These are phyloP conservation scores for Aaosphaeria pasadenensis DNA, from an alignment of 2,329 filamentous ascomycete species.

Conservation along the genomic window DNA sequence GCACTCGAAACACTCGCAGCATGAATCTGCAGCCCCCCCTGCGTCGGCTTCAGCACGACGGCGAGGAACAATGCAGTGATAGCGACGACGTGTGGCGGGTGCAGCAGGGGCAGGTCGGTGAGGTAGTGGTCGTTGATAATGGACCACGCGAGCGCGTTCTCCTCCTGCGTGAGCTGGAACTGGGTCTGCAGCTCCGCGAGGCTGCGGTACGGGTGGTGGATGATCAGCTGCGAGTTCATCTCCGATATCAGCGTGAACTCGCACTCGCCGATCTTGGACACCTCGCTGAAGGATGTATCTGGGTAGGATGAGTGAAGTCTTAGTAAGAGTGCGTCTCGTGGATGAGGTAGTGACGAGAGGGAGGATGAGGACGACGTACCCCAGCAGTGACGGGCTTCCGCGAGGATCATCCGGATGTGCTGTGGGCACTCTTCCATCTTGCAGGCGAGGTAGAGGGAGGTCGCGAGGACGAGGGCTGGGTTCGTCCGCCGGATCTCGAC, in stretches of 20 bases:
- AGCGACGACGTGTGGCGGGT: constrained; percentile 84
- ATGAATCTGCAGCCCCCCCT: constrained; percentile 46
- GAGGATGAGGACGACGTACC: constrained; percentile 16
- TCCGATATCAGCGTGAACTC: constrained; percentile 91
- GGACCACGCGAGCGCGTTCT: constrained; percentile 72
- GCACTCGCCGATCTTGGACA: constrained; percentile 84
- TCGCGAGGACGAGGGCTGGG: constrained; percentile 88
- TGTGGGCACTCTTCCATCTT: constrained; percentile 98
- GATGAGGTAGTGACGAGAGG: background rate
- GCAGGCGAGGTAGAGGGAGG: constrained; percentile 89
- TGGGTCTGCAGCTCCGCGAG: constrained; percentile 68
- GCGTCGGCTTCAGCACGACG: constrained; percentile 72
- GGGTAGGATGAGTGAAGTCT: background rate
- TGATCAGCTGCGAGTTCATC: constrained; percentile 83
- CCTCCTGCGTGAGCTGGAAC: constrained; percentile 72
- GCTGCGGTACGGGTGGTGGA: constrained; percentile 87
- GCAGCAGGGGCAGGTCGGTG: constrained; percentile 83
- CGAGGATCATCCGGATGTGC: constrained; percentile 87
- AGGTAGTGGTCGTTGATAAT: constrained; percentile 92
- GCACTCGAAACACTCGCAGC: constrained; percentile 39
- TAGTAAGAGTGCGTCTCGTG: constrained; percentile 1
- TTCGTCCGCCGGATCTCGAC: constrained; percentile 92
- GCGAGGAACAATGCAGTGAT: constrained; percentile 81
- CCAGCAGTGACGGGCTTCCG: constrained; percentile 73
- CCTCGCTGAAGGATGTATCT: constrained; percentile 54